These are phyloP conservation scores for Flammula alnicola DNA, from an alignment of 1,284 basidiomycete species.

Conservation along the genomic window DNA sequence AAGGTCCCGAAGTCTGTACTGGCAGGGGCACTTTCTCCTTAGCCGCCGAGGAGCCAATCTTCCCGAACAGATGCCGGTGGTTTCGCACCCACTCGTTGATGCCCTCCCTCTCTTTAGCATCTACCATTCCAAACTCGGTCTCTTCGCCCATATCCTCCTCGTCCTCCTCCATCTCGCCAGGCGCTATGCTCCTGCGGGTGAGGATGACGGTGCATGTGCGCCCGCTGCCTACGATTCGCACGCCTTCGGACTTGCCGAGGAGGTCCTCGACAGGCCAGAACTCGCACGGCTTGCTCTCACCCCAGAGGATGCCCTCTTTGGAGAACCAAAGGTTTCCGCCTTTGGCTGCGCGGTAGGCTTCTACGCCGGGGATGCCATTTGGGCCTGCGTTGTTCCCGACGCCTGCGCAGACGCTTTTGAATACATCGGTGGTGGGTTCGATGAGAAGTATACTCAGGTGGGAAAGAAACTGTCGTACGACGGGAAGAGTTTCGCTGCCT, in stretches of 20 bases:
- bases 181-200: slow-evolving; percentile 43
- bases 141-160: slow-evolving; percentile 51
- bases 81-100: slow-evolving; percentile 67
- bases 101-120: slow-evolving; percentile 67
- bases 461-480: slow-evolving; percentile 56
- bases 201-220: slow-evolving; percentile 68
- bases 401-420: slow-evolving; percentile 55
- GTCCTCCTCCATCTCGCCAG: slow-evolving; percentile 31
- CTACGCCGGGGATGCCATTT: slow-evolving; percentile 60
- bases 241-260: slow-evolving; percentile 51
- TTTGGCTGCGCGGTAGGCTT: slow-evolving; percentile 73
- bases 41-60: slow-evolving; percentile 23
- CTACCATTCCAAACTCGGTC: slow-evolving; percentile 71
- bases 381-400: slow-evolving; percentile 38
- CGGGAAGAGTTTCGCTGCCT: slow-evolving; percentile 52
- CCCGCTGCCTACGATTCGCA: slow-evolving; percentile 67
- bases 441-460: slow-evolving; percentile 49
- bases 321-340: slow-evolving; percentile 75
- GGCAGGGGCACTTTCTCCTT: slow-evolving; percentile 16
- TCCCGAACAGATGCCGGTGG: slow-evolving; percentile 63
- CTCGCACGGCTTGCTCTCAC: slow-evolving; percentile 73
- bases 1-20: slow-evolving; percentile 27
- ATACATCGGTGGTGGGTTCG: slow-evolving; percentile 54
- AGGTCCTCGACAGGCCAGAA: slow-evolving; percentile 73
- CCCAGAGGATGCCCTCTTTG: slow-evolving; percentile 68